phyloP scores from a whole-genome alignment of 805 yeast genomes.

The Ogataea siamensis region DNA sequence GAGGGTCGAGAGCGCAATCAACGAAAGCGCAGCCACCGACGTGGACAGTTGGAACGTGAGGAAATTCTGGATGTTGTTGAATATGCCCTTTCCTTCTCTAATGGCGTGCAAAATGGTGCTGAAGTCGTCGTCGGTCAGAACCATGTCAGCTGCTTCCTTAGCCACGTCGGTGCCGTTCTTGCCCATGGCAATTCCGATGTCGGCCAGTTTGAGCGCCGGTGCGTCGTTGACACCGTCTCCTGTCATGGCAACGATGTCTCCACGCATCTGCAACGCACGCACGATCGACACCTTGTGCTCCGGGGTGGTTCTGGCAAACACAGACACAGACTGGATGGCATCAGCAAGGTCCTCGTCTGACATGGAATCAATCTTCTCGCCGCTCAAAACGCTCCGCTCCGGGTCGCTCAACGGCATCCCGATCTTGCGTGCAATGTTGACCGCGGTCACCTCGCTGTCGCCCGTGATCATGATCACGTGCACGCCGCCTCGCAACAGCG shows the following conservation, averaged over 20 bases:
- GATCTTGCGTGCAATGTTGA: constrained; percentile 79
- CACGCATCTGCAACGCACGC: constrained; percentile 82
- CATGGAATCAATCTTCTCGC: constrained; percentile 77
- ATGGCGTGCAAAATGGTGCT: constrained; percentile 90
- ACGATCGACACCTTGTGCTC: constrained; percentile 91
- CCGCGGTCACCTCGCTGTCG: constrained; percentile 85
- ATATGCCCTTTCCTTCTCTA: constrained; percentile 97
- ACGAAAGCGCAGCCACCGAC: constrained; percentile 88
- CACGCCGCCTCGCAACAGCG: constrained; percentile 87
- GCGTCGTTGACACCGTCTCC: constrained; percentile 99
- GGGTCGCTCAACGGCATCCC: constrained; percentile 78
- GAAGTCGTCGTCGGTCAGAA: constrained; percentile 93
- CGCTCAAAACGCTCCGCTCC: constrained; percentile 71
- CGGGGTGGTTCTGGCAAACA: constrained; percentile 94
- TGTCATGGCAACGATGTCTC: constrained; percentile 98
- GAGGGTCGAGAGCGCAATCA: constrained; percentile 83
- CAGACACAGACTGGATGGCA: constrained; percentile 77
- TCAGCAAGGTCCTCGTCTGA: constrained; percentile 68
- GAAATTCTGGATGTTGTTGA: constrained; percentile 91
- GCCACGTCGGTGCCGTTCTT: constrained; percentile 97
- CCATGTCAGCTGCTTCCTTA: constrained; percentile 98
- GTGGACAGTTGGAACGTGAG: constrained; percentile 95
- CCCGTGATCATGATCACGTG: constrained; percentile 99
- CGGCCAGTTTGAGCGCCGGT: constrained; percentile 95
- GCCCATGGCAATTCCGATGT: constrained; percentile 94